Evolutionary conservation across 1,284 basidiomycete genomes (phyloP).

Genomic region (Anthracocystis panici-leucophaei): DNA sequence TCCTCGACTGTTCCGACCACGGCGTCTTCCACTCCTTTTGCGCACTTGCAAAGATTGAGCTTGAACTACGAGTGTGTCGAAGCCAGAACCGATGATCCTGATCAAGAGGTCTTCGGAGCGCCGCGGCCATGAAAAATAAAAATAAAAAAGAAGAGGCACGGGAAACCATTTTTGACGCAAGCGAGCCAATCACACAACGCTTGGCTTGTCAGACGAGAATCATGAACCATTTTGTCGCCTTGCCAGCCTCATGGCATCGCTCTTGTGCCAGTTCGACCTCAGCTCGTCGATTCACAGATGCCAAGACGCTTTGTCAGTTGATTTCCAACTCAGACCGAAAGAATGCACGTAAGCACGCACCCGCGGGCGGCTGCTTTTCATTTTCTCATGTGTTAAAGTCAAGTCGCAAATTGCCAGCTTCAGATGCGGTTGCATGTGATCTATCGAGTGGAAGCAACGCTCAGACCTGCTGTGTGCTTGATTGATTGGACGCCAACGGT

Average conservation of each 20-base stretch:
- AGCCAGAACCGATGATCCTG: neutral
- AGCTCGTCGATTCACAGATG: neutral
- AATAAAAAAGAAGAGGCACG: neutral
- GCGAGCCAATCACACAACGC: constrained; percentile 8
- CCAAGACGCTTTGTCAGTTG: neutral
- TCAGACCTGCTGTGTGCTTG: no score
- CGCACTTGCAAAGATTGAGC: neutral
- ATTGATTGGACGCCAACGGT: no score
- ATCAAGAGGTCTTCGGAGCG: constrained; percentile 9
- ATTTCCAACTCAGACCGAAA: neutral
- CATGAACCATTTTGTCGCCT: no score
- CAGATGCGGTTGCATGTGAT: no score
- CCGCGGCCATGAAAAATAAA: neutral
- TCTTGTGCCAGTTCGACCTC: neutral
- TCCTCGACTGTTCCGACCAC: neutral
- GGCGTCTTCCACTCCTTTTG: neutral
- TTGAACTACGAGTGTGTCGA: neutral
- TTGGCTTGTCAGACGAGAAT: neutral
- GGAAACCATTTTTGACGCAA: neutral
- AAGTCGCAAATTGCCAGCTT: no score
- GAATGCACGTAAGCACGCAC: neutral
- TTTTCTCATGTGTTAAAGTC: no score
- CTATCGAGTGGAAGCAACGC: no score
- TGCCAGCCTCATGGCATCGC: no score
- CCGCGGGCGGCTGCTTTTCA: neutral